A percentile compares a stretch with the other conserved stretches of the same genome.
Conservation (phyloP, 2,329 filamentous ascomycete genomes). For the Cladosporium sp. region DNA sequence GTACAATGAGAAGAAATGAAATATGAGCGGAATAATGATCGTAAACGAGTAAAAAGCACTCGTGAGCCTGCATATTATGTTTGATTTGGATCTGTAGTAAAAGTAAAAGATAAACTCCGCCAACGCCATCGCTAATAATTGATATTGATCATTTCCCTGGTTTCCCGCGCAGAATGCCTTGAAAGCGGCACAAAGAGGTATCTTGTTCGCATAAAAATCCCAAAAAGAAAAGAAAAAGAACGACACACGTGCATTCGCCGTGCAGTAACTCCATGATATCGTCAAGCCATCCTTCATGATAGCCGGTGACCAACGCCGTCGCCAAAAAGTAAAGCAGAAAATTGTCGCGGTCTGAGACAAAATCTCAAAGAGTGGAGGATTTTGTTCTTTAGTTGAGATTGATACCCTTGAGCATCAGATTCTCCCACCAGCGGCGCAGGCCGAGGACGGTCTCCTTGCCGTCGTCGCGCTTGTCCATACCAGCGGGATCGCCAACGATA, state of each 20-base stretch:
- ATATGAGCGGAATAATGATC: no score
- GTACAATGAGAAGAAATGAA: no score
- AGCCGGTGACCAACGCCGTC: conserved; percentile 8
- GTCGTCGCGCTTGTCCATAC: conserved; percentile 55
- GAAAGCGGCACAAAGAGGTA: conserved; percentile 8
- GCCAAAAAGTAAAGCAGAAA: conserved; percentile 11
- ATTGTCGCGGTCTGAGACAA: not conserved
- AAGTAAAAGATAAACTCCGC: not conserved
- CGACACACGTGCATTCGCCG: not conserved
- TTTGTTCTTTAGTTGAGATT: conserved; percentile 20
- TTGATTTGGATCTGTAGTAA: not conserved
- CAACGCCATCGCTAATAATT: not conserved
- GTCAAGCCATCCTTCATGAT: not conserved
- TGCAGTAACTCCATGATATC: conserved; percentile 8
- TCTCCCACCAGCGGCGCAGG: conserved; percentile 58
- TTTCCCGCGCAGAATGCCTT: not conserved
- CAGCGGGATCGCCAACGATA: conserved; percentile 59
- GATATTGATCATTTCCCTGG: not conserved
- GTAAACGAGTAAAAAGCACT: no score
- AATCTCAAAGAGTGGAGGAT: not conserved
- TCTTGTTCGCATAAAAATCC: conserved; percentile 8
- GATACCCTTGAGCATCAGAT: conserved; percentile 43
- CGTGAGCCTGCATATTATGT: no score
- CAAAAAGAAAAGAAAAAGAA: not conserved
- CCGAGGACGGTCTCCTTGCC: conserved; percentile 56